These are phyloP conservation scores for Sphenostylis stenocarpa DNA, from an alignment of 306 rosid species.

Conservation along the genomic window DNA sequence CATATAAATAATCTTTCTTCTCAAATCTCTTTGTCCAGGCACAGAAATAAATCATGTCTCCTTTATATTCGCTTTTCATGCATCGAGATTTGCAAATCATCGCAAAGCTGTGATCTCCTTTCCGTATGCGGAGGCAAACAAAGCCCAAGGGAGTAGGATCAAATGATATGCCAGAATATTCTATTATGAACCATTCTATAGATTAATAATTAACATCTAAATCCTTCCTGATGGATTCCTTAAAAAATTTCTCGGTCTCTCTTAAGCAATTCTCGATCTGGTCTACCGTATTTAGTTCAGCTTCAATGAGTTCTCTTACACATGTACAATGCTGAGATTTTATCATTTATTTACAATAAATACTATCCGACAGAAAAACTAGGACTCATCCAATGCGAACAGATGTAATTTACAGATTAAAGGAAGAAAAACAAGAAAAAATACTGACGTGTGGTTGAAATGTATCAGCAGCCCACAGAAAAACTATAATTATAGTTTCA, in stretches of 20 bases:
- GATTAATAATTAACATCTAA: background rate
- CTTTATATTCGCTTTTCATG: too few relatives aligned
- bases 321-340: background rate
- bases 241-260: background rate
- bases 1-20: too few relatives aligned
- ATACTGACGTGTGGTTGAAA: slow-evolving; percentile 10
- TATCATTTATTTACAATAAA: background rate
- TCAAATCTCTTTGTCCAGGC: too few relatives aligned
- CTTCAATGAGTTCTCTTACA: background rate
- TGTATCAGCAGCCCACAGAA: background rate
- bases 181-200: background rate
- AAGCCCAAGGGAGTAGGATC: background rate
- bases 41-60: too few relatives aligned
- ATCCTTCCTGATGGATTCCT: background rate
- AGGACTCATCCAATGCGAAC: background rate
- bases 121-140: too few relatives aligned
- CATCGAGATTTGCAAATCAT: too few relatives aligned
- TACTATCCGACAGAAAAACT: too few relatives aligned
- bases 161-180: background rate
- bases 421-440: background rate
- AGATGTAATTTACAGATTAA: background rate
- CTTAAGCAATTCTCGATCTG: background rate
- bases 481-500: background rate
- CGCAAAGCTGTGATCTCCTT: too few relatives aligned
- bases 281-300: background rate